Conservation (phyloP, 108 stramenopile genomes). For the Skeletonema tropicum region DNA sequence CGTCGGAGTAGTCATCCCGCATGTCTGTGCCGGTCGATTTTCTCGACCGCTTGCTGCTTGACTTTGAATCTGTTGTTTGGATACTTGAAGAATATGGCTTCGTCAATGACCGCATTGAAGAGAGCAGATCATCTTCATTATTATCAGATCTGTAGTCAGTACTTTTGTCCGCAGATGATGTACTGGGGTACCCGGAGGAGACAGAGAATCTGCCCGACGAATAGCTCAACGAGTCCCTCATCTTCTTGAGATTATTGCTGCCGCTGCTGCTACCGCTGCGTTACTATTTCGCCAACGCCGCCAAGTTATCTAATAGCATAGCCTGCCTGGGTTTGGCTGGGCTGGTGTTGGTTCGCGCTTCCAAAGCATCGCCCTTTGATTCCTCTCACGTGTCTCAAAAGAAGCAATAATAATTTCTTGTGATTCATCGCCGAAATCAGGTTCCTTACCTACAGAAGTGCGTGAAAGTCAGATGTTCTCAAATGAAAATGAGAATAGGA, state of each 20-base stretch:
- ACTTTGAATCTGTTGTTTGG: neutral
- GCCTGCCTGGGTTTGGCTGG: too few species aligned
- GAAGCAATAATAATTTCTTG: too few species aligned
- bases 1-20: neutral
- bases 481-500: too few species aligned
- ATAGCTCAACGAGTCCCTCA: neutral
- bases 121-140: neutral
- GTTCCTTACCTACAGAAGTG: too few species aligned
- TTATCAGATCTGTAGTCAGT: neutral
- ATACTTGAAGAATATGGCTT: neutral
- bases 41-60: neutral
- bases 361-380: too few species aligned
- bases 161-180: neutral
- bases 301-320: too few species aligned
- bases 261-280: neutral
- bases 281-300: too few species aligned
- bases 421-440: too few species aligned
- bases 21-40: neutral
- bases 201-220: neutral
- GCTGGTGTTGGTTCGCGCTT: too few species aligned
- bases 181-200: too few species aligned
- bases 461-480: too few species aligned
- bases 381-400: too few species aligned
- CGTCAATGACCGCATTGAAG: neutral
- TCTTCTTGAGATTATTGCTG: neutral